phyloP scores from a whole-genome alignment of 139 green algal genomes.

The Micractinium conductrix region DNA sequence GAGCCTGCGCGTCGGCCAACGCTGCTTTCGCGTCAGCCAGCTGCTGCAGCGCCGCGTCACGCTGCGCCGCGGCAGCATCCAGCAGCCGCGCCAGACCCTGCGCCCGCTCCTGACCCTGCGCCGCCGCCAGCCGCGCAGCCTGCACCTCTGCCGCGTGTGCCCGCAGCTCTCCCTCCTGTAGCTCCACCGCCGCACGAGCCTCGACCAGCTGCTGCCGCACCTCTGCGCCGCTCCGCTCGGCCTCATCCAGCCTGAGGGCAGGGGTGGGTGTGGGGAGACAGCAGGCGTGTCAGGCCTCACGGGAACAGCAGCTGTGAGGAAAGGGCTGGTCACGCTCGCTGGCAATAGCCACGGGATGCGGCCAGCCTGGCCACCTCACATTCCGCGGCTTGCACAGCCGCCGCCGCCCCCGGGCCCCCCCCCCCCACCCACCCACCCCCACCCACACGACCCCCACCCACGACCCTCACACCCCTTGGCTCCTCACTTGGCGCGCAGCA shows the following conservation, averaged over 20 bases:
- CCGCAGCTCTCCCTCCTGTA: neutral
- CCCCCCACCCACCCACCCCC: too few species aligned
- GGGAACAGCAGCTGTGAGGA: too few species aligned
- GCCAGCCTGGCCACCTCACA: too few species aligned
- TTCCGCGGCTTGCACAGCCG: too few species aligned
- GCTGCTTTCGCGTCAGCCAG: neutral
- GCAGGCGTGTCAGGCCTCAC: too few species aligned
- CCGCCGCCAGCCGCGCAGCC: neutral
- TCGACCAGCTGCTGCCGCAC: constrained; percentile 12
- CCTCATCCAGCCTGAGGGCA: neutral
- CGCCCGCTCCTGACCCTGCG: neutral
- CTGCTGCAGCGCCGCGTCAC: neutral
- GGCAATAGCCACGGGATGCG: too few species aligned
- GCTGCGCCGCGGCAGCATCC: neutral
- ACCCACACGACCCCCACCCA: too few species aligned
- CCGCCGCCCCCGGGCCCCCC: too few species aligned
- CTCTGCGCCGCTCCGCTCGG: neutral
- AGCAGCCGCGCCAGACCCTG: neutral
- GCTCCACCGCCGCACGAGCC: constrained; percentile 1
- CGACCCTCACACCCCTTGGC: neutral
- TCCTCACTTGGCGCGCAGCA: neutral
- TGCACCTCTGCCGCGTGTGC: neutral
- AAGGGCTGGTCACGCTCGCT: too few species aligned
- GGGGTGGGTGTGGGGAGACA: neutral
- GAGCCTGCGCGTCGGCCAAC: neutral